Base-by-base conservation (phyloP, 2,329 filamentous ascomycete genomes). In the Sporothrix dimorphospora region DNA sequence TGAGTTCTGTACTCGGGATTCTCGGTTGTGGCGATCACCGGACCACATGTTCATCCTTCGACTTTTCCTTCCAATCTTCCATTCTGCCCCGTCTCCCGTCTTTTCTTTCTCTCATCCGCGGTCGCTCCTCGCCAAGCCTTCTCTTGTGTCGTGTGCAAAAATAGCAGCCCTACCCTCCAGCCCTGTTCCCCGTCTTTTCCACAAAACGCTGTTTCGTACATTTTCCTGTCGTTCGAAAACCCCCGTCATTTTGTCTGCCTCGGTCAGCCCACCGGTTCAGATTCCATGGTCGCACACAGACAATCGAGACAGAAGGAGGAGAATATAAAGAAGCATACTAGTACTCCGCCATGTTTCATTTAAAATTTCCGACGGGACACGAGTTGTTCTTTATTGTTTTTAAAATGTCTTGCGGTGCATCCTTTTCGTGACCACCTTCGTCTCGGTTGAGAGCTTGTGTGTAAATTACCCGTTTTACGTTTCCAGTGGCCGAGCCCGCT, bases 1-100 rank as follows among this genome's bases (percentile, higher is more conserved):
- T 11, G 24, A 21, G 8, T 42, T 42, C 7, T 63, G 34, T 42
- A 9, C 34, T 63, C 57, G 57, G 57, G 57, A 63, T 42, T 45
- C 38, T 45, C 59, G 38, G 21, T 16, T 63, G 34, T 12, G 57
- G 14, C 57, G 38, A 65, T 65, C 59, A 65, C 59, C 59, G 59
- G 38, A 19, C 38, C n/a, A 65, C 59, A 45, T 42, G 38, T 65
- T 45, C 38, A 19, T 45, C 30, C 30, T 45, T 27, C 27, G 57
- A n/a, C 16, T 2, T 19, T 6, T 24, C 42, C 30, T 40, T 61
- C 19, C 47, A n/a, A 5, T 19, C 12, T 47, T 47, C 30, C 34
- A 14, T 40, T n/a, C n/a, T n/a, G n/a, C n/a, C 7, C 16, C 4
- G 3, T 5, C 19, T 40, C 38, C 34, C 57, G 16, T 27, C 59